phyloP scores from a whole-genome alignment of 192 early-diverging fungal genomes.

The Chytriomyces sp. region DNA sequence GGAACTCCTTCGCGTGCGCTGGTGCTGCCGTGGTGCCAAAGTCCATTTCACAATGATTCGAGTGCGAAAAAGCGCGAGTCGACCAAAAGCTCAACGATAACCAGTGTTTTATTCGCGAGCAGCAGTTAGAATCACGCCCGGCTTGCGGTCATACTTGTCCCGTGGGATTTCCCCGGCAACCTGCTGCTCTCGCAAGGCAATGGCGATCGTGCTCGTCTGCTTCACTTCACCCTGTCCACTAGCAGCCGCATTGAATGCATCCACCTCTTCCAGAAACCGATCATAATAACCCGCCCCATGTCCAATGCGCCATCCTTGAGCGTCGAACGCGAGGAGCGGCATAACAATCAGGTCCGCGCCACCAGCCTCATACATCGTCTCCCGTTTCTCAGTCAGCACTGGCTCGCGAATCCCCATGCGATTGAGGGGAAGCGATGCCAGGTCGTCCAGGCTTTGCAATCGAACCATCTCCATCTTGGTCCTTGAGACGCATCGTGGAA shows the following conservation, averaged over 20 bases:
- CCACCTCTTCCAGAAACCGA: slow-evolving; percentile 19
- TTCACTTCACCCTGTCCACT: not conserved
- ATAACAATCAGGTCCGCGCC: slow-evolving; percentile 13
- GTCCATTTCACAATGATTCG: no score
- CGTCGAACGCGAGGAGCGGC: slow-evolving; percentile 14
- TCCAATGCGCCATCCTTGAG: slow-evolving; percentile 23
- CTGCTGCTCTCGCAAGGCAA: slow-evolving; percentile 8
- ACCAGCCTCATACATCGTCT: not conserved
- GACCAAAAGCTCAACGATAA: no score
- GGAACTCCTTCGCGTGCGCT: slow-evolving; percentile 13
- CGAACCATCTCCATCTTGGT: slow-evolving; percentile 36
- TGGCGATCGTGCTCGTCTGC: slow-evolving; percentile 1
- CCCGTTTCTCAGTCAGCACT: slow-evolving; percentile 15
- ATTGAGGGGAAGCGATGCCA: slow-evolving; percentile 22
- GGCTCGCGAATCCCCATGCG: slow-evolving; percentile 32
- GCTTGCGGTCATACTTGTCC: slow-evolving; percentile 22
- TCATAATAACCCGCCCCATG: slow-evolving; percentile 31
- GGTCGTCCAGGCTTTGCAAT: not conserved
- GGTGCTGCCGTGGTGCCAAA: not conserved
- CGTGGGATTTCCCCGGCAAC: slow-evolving; percentile 10
- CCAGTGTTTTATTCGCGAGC: no score
- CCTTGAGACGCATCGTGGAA: slow-evolving; percentile 28
- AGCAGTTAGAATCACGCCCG: not conserved
- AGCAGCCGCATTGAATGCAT: not conserved
- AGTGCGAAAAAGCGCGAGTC: no score